A percentile compares a stretch with the other conserved stretches of the same genome.
These are phyloP conservation scores for Rhodotorula sp. DNA, from an alignment of 1,284 basidiomycete genomes.

Conservation along the genomic window DNA sequence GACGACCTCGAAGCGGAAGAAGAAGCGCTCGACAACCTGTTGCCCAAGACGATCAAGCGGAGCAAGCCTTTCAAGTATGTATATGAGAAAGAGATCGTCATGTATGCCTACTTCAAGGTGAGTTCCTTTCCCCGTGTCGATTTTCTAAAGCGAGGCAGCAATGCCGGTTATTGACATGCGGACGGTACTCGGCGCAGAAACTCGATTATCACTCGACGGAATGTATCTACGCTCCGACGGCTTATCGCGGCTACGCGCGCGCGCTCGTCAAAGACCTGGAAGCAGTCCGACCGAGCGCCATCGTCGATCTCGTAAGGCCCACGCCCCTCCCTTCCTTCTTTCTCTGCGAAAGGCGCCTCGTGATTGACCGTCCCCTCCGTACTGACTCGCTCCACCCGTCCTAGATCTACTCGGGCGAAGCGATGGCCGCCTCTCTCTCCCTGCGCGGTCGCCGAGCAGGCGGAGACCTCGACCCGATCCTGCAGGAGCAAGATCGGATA, in stretches of 20 bases:
- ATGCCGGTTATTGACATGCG: no score
- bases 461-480: conserved; percentile 65
- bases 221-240: conserved; percentile 94
- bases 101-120: conserved; percentile 59
- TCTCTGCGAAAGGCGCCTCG: no score
- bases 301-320: conserved; percentile 86
- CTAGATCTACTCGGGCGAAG: conserved; percentile 70
- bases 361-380: neutral
- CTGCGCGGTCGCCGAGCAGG: conserved; percentile 69
- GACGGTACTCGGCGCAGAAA: conserved; percentile 45
- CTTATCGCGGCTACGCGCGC: conserved; percentile 93
- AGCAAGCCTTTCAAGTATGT: conserved; percentile 98
- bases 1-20: conserved; percentile 30
- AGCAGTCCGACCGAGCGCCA: conserved; percentile 85
- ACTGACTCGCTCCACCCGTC: neutral
- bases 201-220: conserved; percentile 99
- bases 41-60: conserved; percentile 81
- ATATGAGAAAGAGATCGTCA: conserved; percentile 99
- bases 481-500: neutral
- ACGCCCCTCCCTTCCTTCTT: conserved; percentile 4
- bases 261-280: conserved; percentile 95
- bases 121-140: conserved; percentile 43
- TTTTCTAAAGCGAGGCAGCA: neutral
- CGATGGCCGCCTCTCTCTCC: conserved; percentile 44
- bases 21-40: conserved; percentile 12